A percentile compares a stretch with the other conserved stretches of the same genome.
Conservation (phyloP, 2,329 filamentous ascomycete species). For the Sporothrix euskadiensis region DNA sequence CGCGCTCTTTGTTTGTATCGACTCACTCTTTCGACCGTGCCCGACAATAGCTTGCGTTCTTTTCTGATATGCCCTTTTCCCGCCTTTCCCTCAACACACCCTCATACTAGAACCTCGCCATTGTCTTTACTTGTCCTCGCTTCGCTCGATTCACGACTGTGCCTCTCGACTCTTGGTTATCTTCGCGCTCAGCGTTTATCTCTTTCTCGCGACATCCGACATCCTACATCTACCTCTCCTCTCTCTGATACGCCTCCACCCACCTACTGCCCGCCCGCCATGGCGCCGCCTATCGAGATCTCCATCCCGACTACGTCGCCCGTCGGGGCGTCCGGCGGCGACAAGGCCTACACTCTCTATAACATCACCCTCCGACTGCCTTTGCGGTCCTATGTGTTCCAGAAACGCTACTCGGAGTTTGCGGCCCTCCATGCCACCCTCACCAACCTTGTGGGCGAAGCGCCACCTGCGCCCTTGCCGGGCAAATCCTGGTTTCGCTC, state of each 20-base stretch:
- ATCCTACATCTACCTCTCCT: neutral
- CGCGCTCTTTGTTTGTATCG: neutral
- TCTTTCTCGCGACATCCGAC: neutral
- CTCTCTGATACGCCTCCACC: neutral
- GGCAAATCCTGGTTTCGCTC: slow-evolving; percentile 75
- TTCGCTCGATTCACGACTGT: neutral
- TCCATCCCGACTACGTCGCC: slow-evolving; percentile 66
- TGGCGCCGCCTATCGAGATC: slow-evolving; percentile 67
- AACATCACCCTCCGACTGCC: slow-evolving; percentile 76
- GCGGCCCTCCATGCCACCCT: slow-evolving; percentile 64
- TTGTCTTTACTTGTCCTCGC: neutral
- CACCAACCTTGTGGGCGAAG: slow-evolving; percentile 56
- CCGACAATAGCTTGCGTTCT: neutral
- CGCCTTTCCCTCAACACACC: neutral
- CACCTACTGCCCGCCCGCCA: slow-evolving; percentile 36
- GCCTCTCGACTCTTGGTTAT: neutral
- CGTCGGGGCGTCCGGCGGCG: slow-evolving; percentile 49
- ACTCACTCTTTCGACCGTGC: neutral
- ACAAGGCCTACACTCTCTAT: slow-evolving; percentile 74
- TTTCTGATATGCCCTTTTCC: neutral
- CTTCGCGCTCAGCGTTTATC: neutral
- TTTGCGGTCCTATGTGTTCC: slow-evolving; percentile 71
- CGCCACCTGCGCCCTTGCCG: slow-evolving; percentile 69
- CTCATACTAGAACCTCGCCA: neutral
- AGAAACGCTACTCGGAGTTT: slow-evolving; percentile 84